Base-by-base conservation (phyloP, 208 protist species). In the Trypanosoma avium region DNA sequence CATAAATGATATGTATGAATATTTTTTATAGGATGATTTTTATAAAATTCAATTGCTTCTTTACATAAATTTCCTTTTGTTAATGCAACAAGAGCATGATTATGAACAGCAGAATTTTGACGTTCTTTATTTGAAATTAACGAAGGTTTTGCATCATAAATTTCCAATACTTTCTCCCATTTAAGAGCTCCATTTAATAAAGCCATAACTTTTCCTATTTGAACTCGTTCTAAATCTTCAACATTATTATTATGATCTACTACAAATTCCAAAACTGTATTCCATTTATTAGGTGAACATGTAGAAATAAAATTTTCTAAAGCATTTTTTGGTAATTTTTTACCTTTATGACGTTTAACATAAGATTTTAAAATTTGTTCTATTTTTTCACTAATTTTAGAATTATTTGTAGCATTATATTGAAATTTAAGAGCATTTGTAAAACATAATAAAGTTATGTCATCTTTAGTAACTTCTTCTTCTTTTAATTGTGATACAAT, bases 61-160 rank as follows among this genome's bases (percentile, higher is more conserved):
- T 33, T 12, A 54, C 42, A 53, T 21, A 67, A 60, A 21, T 73
- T 70, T 9, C 59, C 64, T 13, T 65, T 70, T 43, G 69, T 67
- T 19, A 82, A 55, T 6, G 78, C 78, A 24, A 67, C 57, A 61
- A 88, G 65, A 21, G 64, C 67, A 54, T 82, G 58, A 50, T 84
- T 84, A 65, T 81, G 79, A 27, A 84, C 49, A 9, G 67, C 66
- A 32, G 67, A 40, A 46, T 80, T 61, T 7, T 53, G 67, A 19
- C 33, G 38, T 29, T 60, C 46, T 47, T 46, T 42, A 8, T 26
- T n/a, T n/a, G 47, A 8, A 46, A 46, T 19, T 49, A 47, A 12
- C 7, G 32, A 56, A 6, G 45, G 47, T 19, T 19, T 43, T 8
- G 2, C 13, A 21, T 65, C 47, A 46, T 65, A 65, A 6, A 65